Evolutionary conservation across 2,329 filamentous ascomycete species (phyloP).

Genomic region (Boeremia lycopersici): DNA sequence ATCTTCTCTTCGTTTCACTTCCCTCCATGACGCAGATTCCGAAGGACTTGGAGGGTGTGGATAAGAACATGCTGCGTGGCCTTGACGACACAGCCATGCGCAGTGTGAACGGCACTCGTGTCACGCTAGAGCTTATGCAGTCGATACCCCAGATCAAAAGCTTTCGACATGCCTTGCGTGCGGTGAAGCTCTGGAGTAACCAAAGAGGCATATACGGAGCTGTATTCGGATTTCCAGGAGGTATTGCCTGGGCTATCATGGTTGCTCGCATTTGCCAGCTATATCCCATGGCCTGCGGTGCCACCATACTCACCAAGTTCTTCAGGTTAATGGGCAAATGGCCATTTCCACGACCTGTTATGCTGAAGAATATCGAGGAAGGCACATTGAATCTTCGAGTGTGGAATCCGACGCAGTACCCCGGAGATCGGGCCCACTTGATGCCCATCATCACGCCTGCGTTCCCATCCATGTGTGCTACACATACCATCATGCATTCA

Average conservation of each 20-base stretch:
- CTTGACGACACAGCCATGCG: constrained; percentile 85
- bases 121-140: constrained; percentile 88
- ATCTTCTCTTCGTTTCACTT: constrained; percentile 72
- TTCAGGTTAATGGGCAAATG: constrained; percentile 90
- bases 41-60: constrained; percentile 73
- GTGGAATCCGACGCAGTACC: constrained; percentile 92
- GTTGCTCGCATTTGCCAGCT: constrained; percentile 95
- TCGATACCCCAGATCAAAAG: constrained; percentile 88
- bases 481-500: constrained; percentile 88
- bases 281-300: constrained; percentile 89
- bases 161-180: constrained; percentile 86
- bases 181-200: constrained; percentile 96
- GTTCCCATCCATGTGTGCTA: constrained; percentile 97
- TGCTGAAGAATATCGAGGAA: constrained; percentile 86
- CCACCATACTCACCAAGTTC: constrained; percentile 90
- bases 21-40: constrained; percentile 50
- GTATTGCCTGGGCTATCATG: constrained; percentile 97
- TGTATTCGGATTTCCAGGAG: constrained; percentile 94
- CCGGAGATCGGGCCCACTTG: constrained; percentile 79
- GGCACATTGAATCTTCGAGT: constrained; percentile 81
- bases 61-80: constrained; percentile 83
- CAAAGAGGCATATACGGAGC: constrained; percentile 92
- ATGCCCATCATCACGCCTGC: constrained; percentile 99
- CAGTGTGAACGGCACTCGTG: constrained; percentile 90
- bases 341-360: constrained; percentile 92